These are phyloP conservation scores for Trametes polyzona DNA, from an alignment of 1,284 basidiomycete genomes.

Conservation along the genomic window DNA sequence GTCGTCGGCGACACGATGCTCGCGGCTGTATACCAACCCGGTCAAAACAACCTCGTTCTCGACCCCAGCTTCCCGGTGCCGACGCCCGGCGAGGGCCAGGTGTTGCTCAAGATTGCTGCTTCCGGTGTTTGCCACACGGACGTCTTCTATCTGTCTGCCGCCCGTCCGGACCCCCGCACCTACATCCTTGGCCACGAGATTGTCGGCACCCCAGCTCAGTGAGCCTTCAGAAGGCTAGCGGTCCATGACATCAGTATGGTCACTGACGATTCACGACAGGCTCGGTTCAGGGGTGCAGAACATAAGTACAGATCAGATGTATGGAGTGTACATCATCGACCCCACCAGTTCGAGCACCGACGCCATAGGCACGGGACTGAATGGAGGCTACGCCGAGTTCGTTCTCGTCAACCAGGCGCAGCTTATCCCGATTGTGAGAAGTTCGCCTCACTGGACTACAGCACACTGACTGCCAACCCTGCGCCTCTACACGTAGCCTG, in stretches of 20 bases:
- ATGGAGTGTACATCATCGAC: conserved; percentile 8
- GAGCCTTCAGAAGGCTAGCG: not conserved
- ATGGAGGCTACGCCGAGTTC: conserved; percentile 21
- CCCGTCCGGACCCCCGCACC: conserved; percentile 8
- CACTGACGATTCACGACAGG: not conserved
- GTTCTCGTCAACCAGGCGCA: conserved; percentile 7
- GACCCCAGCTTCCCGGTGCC: conserved; percentile 13
- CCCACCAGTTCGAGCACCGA: not conserved
- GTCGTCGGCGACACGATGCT: conserved; percentile 5
- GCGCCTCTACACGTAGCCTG: conserved; percentile 13
- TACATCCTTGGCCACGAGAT: conserved; percentile 20
- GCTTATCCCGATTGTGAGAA: conserved; percentile 17
- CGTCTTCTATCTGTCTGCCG: conserved; percentile 14
- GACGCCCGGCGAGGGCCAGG: conserved; percentile 6
- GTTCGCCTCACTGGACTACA: not conserved
- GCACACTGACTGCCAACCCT: not conserved
- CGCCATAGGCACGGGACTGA: conserved; percentile 7
- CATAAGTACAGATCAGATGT: conserved; percentile 7
- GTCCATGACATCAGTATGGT: not conserved
- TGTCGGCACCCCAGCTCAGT: conserved; percentile 14
- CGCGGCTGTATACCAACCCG: conserved; percentile 14
- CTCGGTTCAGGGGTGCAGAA: conserved; percentile 3
- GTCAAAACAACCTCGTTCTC: conserved; percentile 13
- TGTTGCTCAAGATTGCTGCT: conserved; percentile 16
- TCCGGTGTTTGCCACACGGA: conserved; percentile 19